Base-by-base conservation (phyloP, 352 stramenopile species). In the Phytophthora constricta region DNA sequence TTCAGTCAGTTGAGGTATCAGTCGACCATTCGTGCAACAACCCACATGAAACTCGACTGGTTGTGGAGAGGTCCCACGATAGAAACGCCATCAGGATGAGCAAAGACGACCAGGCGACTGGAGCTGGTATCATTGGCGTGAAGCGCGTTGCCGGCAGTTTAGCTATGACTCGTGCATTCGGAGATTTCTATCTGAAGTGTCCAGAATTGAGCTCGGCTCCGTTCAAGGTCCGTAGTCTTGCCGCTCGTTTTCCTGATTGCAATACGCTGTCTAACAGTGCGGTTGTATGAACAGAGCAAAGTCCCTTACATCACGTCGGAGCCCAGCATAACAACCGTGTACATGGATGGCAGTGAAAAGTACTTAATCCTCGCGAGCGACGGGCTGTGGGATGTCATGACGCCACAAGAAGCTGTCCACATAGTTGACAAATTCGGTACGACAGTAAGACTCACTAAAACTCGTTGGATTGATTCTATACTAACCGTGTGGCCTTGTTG, bases 111-210 rank as follows among this genome's bases (percentile, higher is more conserved):
- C 92, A 94, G 53, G 79, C 82, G 8, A 87, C 70, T 60, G 77
- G 84, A 33, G 72, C 82, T 27, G 82, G 76, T 13, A 86, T 90
- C 14, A 73, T 82, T 55, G 92, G 94, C 5, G 89, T 98, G 28
- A 97, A 97, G 64, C 80, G 94, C 31, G 92, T 98, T 9, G 94
- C 92, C 19, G 92, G 92, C 10, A 97, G 87, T 70, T 70, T 98
- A 28, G 91, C 91, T 1, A 93, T 98, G 25, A 98, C 94, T 5
- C 80, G 92, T 56, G 94, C 94, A 1, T 88, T 98, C 41, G 94
- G 94, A 16, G 94, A 98, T 67, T 96, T 96, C 19, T 98, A 98
- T 46, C 77, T 98, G 10, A 98, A 98, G 65, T 97, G 85, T 43
- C 89, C 93, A 62, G 77, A 93, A 22, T 69, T 98, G n/a, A 97